Percentiles rank a stretch among this genome's conserved stretches.
Evolutionary conservation across 164 flowering plant genomes (phyloP).

Genomic region (Buxus sempervirens): DNA sequence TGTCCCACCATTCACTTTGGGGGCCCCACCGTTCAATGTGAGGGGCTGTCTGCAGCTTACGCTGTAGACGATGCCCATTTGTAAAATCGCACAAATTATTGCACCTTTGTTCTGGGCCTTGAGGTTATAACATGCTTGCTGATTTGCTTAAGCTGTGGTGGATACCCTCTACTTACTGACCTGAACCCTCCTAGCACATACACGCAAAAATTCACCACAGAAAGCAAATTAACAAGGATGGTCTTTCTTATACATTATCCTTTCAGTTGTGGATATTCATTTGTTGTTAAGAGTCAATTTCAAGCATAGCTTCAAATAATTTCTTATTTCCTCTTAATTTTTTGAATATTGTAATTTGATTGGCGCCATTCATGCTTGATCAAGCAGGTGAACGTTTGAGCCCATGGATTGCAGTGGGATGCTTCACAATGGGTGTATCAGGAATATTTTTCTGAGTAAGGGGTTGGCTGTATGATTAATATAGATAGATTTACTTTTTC

Average conservation of each 20-base stretch:
- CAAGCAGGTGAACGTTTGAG: constrained; percentile 74
- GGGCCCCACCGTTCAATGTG: too few species aligned
- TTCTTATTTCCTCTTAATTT: too few species aligned
- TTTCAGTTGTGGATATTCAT: too few species aligned
- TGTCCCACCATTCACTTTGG: too few species aligned
- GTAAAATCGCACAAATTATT: too few species aligned
- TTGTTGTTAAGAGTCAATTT: too few species aligned
- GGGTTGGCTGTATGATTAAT: not conserved
- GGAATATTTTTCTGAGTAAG: constrained; percentile 24
- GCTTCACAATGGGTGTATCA: constrained; percentile 76
- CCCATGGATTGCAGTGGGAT: constrained; percentile 79
- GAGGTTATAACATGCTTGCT: not conserved
- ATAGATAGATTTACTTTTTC: too few species aligned
- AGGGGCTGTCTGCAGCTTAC: too few species aligned
- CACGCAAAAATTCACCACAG: not conserved
- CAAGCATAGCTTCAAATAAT: too few species aligned
- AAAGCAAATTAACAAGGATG: not conserved
- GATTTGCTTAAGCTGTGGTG: not conserved
- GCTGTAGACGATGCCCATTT: too few species aligned
- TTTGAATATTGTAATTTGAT: not conserved
- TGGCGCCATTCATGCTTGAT: not conserved
- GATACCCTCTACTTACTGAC: not conserved
- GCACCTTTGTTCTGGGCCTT: too few species aligned
- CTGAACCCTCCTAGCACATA: not conserved
- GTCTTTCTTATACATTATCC: too few species aligned